Evolutionary conservation across 78 protist species (phyloP).

Genomic region (Speleostelium caveatum): DNA sequence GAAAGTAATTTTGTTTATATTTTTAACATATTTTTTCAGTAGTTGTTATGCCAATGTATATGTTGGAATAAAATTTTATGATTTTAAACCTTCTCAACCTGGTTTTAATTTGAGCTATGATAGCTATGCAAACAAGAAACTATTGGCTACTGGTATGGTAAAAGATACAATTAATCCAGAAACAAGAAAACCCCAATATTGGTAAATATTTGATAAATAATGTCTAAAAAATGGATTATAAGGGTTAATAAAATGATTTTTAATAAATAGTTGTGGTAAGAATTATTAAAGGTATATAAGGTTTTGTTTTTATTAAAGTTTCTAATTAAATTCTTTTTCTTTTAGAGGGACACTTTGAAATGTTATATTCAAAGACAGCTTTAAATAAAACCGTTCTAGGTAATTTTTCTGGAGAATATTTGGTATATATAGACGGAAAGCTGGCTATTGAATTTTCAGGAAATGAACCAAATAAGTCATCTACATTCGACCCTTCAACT

Average conservation of each 20-base stretch:
- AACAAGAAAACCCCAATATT: neutral
- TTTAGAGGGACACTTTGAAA: neutral
- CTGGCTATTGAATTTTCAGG: neutral
- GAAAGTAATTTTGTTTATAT: no score
- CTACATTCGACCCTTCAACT: neutral
- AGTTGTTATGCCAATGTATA: no score
- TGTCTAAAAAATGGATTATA: neutral
- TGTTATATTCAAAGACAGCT: neutral
- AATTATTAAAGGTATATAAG: neutral
- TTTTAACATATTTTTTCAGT: no score
- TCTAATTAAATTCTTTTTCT: neutral
- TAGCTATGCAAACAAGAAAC: neutral
- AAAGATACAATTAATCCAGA: neutral
- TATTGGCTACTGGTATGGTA: no score
- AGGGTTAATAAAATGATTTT: no score
- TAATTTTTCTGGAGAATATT: neutral
- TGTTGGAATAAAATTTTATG: constrained; percentile 3
- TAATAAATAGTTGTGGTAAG: neutral
- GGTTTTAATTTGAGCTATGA: neutral
- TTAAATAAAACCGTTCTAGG: neutral
- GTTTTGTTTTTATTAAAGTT: neutral
- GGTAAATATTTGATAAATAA: neutral
- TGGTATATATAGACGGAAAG: neutral
- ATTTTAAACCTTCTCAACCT: neutral
- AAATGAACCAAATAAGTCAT: neutral